Conservation (phyloP, 495 filamentous ascomycete species). For the Hypomontagnella monticulosa region DNA sequence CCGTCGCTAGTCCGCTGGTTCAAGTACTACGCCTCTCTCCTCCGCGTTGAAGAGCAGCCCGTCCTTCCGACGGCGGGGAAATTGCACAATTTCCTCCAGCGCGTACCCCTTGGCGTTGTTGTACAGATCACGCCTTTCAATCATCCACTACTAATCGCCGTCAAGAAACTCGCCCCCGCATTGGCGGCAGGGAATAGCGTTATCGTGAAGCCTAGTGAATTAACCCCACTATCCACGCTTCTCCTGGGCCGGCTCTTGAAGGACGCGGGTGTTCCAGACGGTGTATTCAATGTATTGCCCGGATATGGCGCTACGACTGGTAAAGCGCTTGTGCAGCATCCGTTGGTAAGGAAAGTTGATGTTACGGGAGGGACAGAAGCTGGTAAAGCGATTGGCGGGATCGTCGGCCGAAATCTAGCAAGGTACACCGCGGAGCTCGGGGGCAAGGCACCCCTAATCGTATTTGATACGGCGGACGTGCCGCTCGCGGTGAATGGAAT, state of each 20-base stretch:
- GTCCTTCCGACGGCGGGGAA: slow-evolving; percentile 69
- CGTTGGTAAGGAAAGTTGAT: slow-evolving; percentile 67
- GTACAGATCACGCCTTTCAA: slow-evolving; percentile 74
- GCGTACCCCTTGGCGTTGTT: slow-evolving; percentile 69
- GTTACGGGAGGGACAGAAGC: slow-evolving; percentile 67
- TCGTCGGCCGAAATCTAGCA: slow-evolving; percentile 62
- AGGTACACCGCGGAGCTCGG: slow-evolving; percentile 68
- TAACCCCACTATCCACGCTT: slow-evolving; percentile 67
- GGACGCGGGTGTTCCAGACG: slow-evolving; percentile 64
- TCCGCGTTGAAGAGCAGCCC: slow-evolving; percentile 67
- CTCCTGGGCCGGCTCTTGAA: slow-evolving; percentile 61
- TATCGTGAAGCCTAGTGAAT: slow-evolving; percentile 69
- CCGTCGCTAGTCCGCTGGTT: slow-evolving; percentile 70
- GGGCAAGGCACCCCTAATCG: slow-evolving; percentile 67
- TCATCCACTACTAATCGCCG: slow-evolving; percentile 70
- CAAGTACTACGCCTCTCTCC: slow-evolving; percentile 68
- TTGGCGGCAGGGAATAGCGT: slow-evolving; percentile 71
- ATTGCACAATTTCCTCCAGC: slow-evolving; percentile 68
- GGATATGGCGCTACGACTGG: slow-evolving; percentile 65
- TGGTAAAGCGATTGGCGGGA: slow-evolving; percentile 54
- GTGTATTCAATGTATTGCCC: slow-evolving; percentile 66
- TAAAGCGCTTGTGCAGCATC: slow-evolving; percentile 61
- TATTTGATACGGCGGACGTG: slow-evolving; percentile 63
- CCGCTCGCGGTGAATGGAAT: slow-evolving; percentile 65
- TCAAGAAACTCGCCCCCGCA: slow-evolving; percentile 69